Percentiles rank a stretch among this genome's conserved stretches.
These are phyloP conservation scores for Colletotrichum ledebouriae DNA, from an alignment of 2,329 filamentous ascomycete genomes.

Conservation along the genomic window DNA sequence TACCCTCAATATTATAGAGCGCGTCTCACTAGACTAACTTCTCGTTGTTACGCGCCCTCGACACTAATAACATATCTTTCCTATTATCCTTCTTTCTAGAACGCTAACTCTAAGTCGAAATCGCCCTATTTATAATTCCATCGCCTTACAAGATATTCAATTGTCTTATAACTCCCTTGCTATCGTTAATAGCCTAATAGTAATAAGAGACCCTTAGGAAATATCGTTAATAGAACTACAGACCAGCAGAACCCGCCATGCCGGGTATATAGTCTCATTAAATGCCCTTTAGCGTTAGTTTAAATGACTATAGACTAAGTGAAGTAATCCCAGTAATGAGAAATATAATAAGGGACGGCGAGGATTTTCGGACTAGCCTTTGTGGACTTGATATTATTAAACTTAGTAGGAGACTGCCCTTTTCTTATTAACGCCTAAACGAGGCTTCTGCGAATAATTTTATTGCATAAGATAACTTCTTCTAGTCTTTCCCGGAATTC, in stretches of 20 bases:
- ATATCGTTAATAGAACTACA: neutral
- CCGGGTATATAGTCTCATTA: neutral
- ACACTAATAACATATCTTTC: neutral
- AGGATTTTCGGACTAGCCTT: neutral
- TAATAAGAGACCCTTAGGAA: neutral
- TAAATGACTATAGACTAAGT: neutral
- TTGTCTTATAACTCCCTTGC: neutral
- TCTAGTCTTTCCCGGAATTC: neutral
- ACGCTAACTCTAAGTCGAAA: neutral
- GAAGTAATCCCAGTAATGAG: neutral
- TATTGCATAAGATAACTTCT: neutral
- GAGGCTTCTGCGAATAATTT: neutral
- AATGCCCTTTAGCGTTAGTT: neutral
- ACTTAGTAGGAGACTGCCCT: neutral
- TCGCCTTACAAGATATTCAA: neutral
- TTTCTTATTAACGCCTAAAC: neutral
- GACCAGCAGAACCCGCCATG: neutral
- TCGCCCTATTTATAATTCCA: neutral
- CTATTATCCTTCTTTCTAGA: neutral
- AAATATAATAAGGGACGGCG: neutral
- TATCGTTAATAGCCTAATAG: neutral
- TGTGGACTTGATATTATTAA: neutral
- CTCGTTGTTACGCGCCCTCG: neutral
- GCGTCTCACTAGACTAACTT: neutral
- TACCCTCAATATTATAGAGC: neutral